phyloP scores from a whole-genome alignment of 2,329 filamentous ascomycete species.

The Aureobasidium subglaciale region DNA sequence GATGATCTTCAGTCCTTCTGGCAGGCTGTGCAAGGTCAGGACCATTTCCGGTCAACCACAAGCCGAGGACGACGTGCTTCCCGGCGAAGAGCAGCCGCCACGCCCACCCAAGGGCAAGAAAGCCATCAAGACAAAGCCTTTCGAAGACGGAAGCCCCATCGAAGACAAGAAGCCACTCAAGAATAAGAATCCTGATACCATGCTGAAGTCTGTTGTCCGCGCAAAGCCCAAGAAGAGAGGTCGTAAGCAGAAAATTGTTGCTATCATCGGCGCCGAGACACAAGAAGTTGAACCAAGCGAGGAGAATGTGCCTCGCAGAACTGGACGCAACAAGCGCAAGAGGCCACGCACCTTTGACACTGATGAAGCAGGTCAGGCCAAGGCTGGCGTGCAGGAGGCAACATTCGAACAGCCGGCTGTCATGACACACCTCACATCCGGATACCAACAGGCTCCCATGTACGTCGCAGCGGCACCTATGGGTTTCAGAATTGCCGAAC shows the following conservation, averaged over 20 bases:
- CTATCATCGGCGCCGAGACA: conserved; percentile 19
- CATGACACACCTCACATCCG: conserved; percentile 18
- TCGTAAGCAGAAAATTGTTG: conserved; percentile 16
- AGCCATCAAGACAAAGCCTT: conserved; percentile 20
- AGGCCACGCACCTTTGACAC: background rate
- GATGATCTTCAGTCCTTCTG: conserved; percentile 50
- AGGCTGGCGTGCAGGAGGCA: conserved; percentile 17
- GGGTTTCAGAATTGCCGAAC: conserved; percentile 14
- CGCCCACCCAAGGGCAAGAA: conserved; percentile 22
- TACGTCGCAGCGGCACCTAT: conserved; percentile 16
- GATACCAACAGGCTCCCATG: conserved; percentile 17
- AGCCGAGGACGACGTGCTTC: conserved; percentile 29
- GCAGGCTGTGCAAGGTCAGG: conserved; percentile 36
- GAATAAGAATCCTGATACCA: conserved; percentile 25
- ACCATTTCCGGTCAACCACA: conserved; percentile 39
- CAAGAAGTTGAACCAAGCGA: conserved; percentile 27
- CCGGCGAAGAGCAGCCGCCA: conserved; percentile 27
- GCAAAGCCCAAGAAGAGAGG: background rate
- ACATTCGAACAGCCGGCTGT: conserved; percentile 24
- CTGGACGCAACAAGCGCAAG: conserved; percentile 2
- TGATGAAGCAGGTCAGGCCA: conserved; percentile 1
- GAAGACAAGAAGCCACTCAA: conserved; percentile 19
- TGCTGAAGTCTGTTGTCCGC: conserved; percentile 16
- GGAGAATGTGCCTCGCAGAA: conserved; percentile 13
- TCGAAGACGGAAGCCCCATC: conserved; percentile 20